phyloP scores from a whole-genome alignment of 2,329 filamentous ascomycete species.

The Fusarium algeriense region DNA sequence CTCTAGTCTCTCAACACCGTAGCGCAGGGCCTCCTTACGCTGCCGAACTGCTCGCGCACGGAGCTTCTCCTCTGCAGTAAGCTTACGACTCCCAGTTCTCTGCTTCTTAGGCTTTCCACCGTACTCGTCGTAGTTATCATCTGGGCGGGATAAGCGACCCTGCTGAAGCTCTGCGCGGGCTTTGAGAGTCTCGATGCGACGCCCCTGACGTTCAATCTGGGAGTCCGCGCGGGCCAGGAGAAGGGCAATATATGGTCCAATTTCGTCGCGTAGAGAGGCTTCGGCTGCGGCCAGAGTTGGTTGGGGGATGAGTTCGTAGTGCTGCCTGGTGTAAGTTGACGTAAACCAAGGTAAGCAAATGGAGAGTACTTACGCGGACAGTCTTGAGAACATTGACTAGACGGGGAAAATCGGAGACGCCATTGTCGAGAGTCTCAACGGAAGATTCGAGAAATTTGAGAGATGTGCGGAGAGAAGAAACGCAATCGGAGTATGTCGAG shows the following conservation, averaged over 20 bases:
- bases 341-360: neutral
- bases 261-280: constrained; percentile 85
- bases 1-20: constrained; percentile 87
- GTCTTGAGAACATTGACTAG: constrained; percentile 68
- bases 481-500: constrained; percentile 67
- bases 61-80: constrained; percentile 67
- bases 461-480: constrained; percentile 70
- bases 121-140: constrained; percentile 33
- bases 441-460: constrained; percentile 71
- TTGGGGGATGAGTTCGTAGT: constrained; percentile 93
- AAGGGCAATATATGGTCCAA: constrained; percentile 84
- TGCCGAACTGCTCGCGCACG: constrained; percentile 74
- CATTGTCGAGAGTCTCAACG: constrained; percentile 66
- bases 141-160: constrained; percentile 65
- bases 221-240: constrained; percentile 85
- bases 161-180: constrained; percentile 87
- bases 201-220: constrained; percentile 84
- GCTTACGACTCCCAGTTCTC: constrained; percentile 47
- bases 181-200: constrained; percentile 85
- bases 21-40: constrained; percentile 87
- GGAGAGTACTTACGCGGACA: constrained; percentile 61
- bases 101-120: constrained; percentile 40
- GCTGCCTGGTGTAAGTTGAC: constrained; percentile 62
- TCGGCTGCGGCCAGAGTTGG: constrained; percentile 85
- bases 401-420: constrained; percentile 69